These are phyloP conservation scores for Mucor circinelloides DNA, from an alignment of 371 early-diverging fungal species.

Conservation along the genomic window DNA sequence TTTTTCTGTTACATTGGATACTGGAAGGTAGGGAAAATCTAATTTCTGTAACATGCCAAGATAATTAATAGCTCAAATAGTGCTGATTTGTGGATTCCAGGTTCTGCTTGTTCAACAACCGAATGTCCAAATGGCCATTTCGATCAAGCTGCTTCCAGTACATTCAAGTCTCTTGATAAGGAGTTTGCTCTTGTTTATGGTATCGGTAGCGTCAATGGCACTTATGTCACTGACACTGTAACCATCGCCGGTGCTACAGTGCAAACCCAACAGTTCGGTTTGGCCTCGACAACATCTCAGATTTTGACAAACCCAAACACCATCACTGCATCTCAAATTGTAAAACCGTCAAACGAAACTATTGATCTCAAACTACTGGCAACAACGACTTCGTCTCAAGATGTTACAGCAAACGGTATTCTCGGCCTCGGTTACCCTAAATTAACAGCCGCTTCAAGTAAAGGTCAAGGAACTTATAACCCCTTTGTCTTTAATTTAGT, in stretches of 20 bases:
- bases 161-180: constrained; percentile 26
- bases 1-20: constrained; percentile 47
- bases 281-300: constrained; percentile 30
- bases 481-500: constrained; percentile 47
- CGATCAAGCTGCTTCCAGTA: constrained; percentile 25
- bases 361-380: constrained; percentile 2
- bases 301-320: constrained; percentile 40
- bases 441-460: constrained; percentile 36
- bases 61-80: constrained; percentile 18
- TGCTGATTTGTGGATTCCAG: constrained; percentile 54
- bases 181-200: constrained; percentile 38
- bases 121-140: constrained; percentile 43
- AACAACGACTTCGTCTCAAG: neutral
- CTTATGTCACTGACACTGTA: constrained; percentile 45
- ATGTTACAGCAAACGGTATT: constrained; percentile 40
- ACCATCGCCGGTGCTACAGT: constrained; percentile 36
- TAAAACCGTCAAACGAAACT: neutral
- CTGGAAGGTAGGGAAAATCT: constrained; percentile 40
- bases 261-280: constrained; percentile 45
- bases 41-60: constrained; percentile 1
- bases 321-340: constrained; percentile 14
- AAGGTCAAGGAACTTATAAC: constrained; percentile 28
- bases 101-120: constrained; percentile 32
- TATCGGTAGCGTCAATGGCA: constrained; percentile 46
- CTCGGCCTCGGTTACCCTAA: constrained; percentile 47